Evolutionary conservation across 441 rosid genomes (phyloP).

Genomic region (Eruca vesicaria): DNA sequence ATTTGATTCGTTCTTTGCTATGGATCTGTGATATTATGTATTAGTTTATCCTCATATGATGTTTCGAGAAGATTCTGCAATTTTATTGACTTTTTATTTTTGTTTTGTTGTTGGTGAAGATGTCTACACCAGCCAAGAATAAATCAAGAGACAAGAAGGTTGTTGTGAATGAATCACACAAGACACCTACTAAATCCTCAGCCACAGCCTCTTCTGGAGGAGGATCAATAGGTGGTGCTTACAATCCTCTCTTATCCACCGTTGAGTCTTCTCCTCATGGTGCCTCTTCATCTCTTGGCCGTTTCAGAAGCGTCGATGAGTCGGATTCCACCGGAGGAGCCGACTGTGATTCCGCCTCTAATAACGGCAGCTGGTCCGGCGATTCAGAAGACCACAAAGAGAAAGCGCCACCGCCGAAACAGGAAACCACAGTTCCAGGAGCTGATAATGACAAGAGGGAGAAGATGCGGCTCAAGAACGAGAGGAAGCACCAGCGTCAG

Average conservation of each 20-base stretch:
- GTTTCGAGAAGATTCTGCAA: neutral
- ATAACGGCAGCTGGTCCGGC: constrained; percentile 89
- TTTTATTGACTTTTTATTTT: constrained; percentile 30
- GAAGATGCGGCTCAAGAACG: constrained; percentile 82
- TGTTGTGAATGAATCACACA: constrained; percentile 52
- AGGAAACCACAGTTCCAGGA: constrained; percentile 58
- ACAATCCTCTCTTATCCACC: constrained; percentile 62
- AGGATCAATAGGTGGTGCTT: constrained; percentile 62
- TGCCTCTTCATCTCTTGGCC: constrained; percentile 55
- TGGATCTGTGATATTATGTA: constrained; percentile 13
- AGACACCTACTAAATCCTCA: constrained; percentile 48
- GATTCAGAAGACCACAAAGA: constrained; percentile 89
- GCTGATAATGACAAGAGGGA: constrained; percentile 75
- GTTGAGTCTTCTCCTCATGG: no score
- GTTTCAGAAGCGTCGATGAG: constrained; percentile 70
- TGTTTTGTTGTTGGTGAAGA: constrained; percentile 26
- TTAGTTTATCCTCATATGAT: neutral
- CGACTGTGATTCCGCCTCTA: constrained; percentile 79
- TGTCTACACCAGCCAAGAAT: constrained; percentile 60
- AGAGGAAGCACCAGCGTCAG: constrained; percentile 89
- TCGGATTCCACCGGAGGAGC: constrained; percentile 62
- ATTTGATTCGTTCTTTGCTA: neutral
- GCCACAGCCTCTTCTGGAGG: constrained; percentile 14
- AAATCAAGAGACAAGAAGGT: constrained; percentile 68
- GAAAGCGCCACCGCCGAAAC: constrained; percentile 43